Percentiles rank a stretch among this genome's conserved stretches.
Conservation (phyloP, 306 rosid genomes). For the Arachis hypogaea region DNA sequence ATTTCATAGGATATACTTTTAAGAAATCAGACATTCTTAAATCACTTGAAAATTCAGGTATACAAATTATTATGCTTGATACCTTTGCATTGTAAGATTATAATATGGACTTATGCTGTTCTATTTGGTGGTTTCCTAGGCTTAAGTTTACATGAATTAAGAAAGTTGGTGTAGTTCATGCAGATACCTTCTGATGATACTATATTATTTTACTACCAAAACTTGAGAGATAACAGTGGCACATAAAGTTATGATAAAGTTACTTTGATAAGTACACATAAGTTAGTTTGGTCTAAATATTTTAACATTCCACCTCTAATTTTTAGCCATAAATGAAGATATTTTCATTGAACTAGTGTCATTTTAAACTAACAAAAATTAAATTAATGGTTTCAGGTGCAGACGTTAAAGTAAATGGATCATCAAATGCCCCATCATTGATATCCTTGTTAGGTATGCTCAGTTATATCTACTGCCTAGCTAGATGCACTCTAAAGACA, state of each 20-base stretch:
- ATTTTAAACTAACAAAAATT: not conserved
- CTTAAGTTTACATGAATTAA: not conserved
- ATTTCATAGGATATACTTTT: slow-evolving; percentile 93
- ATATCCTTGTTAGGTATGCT: slow-evolving; percentile 87
- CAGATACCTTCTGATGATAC: not conserved
- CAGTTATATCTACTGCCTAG: slow-evolving; percentile 1
- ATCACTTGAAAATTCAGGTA: slow-evolving; percentile 87
- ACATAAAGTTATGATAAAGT: not conserved
- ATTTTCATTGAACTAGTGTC: not conserved
- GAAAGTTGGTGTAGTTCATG: slow-evolving; percentile 20
- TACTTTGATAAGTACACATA: not conserved
- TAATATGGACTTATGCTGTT: slow-evolving; percentile 7
- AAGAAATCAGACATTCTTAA: slow-evolving; percentile 84
- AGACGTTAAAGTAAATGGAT: slow-evolving; percentile 62
- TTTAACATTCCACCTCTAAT: not conserved
- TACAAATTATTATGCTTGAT: slow-evolving; percentile 34
- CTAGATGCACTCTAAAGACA: not conserved
- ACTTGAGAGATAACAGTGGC: slow-evolving; percentile 8
- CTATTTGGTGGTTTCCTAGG: slow-evolving; percentile 10
- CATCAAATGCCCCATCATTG: slow-evolving; percentile 70
- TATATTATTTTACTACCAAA: not conserved
- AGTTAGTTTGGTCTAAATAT: not conserved
- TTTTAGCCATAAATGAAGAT: slow-evolving; percentile 5
- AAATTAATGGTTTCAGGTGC: slow-evolving; percentile 55
- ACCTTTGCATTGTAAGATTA: not conserved